Evolutionary conservation across 2,329 filamentous ascomycete genomes (phyloP).

Genomic region (Colletotrichum graminicola): DNA sequence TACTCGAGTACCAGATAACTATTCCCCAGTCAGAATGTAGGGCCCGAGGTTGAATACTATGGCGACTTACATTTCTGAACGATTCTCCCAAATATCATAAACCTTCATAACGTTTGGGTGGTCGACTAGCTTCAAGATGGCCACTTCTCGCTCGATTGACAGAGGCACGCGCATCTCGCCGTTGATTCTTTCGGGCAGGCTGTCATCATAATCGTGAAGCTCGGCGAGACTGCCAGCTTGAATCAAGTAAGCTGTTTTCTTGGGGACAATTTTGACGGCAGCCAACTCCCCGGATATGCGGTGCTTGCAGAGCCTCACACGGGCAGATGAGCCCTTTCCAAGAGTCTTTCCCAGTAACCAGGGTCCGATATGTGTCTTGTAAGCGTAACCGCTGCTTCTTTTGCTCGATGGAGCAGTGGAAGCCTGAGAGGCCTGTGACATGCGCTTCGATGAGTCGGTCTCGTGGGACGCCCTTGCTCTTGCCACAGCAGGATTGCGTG

Average conservation of each 20-base stretch:
- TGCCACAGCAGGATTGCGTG: constrained; percentile 45
- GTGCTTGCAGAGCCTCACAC: constrained; percentile 89
- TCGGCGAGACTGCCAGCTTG: constrained; percentile 88
- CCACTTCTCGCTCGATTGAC: constrained; percentile 93
- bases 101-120: constrained; percentile 95
- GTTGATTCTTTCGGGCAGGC: constrained; percentile 64
- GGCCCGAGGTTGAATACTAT: neutral
- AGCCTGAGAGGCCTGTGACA: constrained; percentile 57
- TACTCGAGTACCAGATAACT: constrained; percentile 97
- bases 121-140: constrained; percentile 95
- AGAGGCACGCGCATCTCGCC: constrained; percentile 82
- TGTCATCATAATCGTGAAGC: constrained; percentile 79
- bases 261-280: constrained; percentile 95
- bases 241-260: constrained; percentile 81
- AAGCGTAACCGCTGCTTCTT: constrained; percentile 55
- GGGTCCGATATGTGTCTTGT: constrained; percentile 86
- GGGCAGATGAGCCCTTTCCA: constrained; percentile 89
- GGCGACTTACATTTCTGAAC: constrained; percentile 84
- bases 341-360: constrained; percentile 93
- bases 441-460: constrained; percentile 52
- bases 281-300: constrained; percentile 81
- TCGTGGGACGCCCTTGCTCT: constrained; percentile 47
- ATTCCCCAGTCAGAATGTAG: constrained; percentile 43
- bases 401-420: constrained; percentile 53
- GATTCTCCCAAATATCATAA: constrained; percentile 98